Conservation (phyloP, 306 rosid species). For the Parietaria judaica region DNA sequence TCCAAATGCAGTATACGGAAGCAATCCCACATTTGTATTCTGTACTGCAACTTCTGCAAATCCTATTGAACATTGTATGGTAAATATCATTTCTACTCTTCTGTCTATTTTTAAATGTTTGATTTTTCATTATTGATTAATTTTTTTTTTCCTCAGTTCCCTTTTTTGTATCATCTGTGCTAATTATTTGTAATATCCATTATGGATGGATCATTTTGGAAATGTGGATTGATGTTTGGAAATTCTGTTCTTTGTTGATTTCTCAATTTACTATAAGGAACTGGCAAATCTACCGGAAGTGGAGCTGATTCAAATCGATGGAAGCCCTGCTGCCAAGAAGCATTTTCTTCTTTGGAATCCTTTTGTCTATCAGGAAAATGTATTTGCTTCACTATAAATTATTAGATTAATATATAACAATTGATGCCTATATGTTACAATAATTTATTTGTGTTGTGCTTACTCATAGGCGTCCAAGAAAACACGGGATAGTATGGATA, state of each 20-base stretch:
- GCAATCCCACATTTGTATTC: conserved; percentile 79
- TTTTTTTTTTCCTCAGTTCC: neutral
- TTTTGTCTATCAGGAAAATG: conserved; percentile 28
- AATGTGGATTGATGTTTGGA: neutral
- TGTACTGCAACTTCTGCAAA: conserved; percentile 94
- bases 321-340: conserved; percentile 88
- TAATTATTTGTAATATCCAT: neutral
- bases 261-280: conserved; percentile 35
- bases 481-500: conserved; percentile 12
- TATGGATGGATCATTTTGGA: too few relatives aligned
- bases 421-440: neutral
- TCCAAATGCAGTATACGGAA: conserved; percentile 72
- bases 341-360: conserved; percentile 92
- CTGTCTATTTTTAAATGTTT: conserved; percentile 3
- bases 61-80: conserved; percentile 85
- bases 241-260: neutral
- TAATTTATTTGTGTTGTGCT: conserved; percentile 12
- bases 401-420: neutral
- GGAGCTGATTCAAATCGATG: conserved; percentile 84
- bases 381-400: conserved; percentile 21
- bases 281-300: conserved; percentile 68
- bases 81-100: conserved; percentile 23
- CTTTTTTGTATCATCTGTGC: neutral
- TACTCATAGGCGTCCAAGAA: conserved; percentile 33
- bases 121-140: conserved; percentile 9